Percentiles rank a stretch among this genome's conserved stretches.
phyloP scores from a whole-genome alignment of 139 green algal genomes.

The Limnomonas spitsbergensis region DNA sequence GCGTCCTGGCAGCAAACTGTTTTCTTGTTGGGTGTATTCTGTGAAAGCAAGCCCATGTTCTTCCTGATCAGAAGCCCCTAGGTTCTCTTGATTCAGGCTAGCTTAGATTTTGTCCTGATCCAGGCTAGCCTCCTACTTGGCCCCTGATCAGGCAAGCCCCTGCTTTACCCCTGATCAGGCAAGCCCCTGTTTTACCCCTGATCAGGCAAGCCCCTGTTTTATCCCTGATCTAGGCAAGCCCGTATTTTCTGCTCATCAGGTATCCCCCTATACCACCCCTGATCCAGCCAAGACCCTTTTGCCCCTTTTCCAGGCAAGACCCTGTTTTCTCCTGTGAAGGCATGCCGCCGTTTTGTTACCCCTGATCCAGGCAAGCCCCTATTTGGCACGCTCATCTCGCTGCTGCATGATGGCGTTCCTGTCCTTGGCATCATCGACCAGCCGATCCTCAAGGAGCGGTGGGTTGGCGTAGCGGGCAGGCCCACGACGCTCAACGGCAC shows the following conservation, averaged over 20 bases:
- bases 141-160: too few relatives aligned
- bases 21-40: too few relatives aligned
- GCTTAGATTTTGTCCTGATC: too few relatives aligned
- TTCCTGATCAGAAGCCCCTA: too few relatives aligned
- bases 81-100: too few relatives aligned
- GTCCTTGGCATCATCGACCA: conserved; percentile 96
- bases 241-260: too few relatives aligned
- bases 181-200: conserved; percentile 7
- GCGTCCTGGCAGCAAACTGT: too few relatives aligned
- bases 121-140: too few relatives aligned
- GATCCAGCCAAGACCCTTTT: too few relatives aligned
- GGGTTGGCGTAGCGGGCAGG: conserved; percentile 80
- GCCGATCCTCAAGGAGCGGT: conserved; percentile 84
- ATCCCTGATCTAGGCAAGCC: conserved; percentile 8
- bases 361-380: conserved; percentile 86
- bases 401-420: conserved; percentile 83
- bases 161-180: too few relatives aligned
- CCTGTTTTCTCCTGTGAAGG: conserved; percentile 79
- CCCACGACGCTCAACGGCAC: conserved; percentile 84
- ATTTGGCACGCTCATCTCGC: conserved; percentile 92
- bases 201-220: conserved; percentile 10
- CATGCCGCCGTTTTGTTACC: not conserved
- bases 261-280: too few relatives aligned
- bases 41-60: too few relatives aligned
- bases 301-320: conserved; percentile 82